These are phyloP conservation scores for Penicillium angulare DNA, from an alignment of 495 filamentous ascomycete species.

Conservation along the genomic window DNA sequence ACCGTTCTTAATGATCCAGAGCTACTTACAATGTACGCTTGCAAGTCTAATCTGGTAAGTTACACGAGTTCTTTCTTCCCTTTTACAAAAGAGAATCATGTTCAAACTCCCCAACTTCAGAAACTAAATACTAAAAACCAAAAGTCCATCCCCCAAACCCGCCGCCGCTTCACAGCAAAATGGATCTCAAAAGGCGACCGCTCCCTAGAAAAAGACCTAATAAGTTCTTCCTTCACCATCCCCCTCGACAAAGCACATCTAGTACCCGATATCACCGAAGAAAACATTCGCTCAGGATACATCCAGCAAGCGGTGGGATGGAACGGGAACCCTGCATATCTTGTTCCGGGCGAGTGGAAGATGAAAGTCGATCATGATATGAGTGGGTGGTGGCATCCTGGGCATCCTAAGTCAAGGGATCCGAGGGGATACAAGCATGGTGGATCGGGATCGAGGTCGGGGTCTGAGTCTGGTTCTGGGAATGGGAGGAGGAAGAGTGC, in stretches of 20 bases:
- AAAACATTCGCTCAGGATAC: too few species aligned
- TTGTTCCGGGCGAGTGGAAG: conserved; percentile 13
- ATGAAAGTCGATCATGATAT: conserved; percentile 17
- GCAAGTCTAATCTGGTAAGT: conserved; percentile 33
- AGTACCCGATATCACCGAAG: too few species aligned
- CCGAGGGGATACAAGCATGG: conserved; percentile 1
- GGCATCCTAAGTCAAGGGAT: conserved; percentile 1
- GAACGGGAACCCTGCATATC: conserved; percentile 7
- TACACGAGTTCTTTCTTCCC: not conserved
- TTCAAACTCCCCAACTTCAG: not conserved
- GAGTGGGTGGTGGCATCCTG: conserved; percentile 18
- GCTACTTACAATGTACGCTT: conserved; percentile 33
- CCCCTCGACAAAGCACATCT: conserved; percentile 12
- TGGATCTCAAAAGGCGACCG: conserved; percentile 33
- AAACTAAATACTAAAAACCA: not conserved
- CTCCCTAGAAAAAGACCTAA: conserved; percentile 26
- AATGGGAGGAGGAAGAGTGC: too few species aligned
- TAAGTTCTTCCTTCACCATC: conserved; percentile 28
- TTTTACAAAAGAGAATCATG: too few species aligned
- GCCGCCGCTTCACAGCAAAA: conserved; percentile 37
- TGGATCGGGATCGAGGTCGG: not conserved
- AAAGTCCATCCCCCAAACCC: conserved; percentile 42
- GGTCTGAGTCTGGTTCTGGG: not conserved
- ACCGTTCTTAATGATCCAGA: conserved; percentile 36
- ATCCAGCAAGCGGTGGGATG: conserved; percentile 4